A percentile compares a stretch with the other conserved stretches of the same genome.
Evolutionary conservation across 73 alveolate genomes (phyloP).

Genomic region (Tetrahymena borealis): DNA sequence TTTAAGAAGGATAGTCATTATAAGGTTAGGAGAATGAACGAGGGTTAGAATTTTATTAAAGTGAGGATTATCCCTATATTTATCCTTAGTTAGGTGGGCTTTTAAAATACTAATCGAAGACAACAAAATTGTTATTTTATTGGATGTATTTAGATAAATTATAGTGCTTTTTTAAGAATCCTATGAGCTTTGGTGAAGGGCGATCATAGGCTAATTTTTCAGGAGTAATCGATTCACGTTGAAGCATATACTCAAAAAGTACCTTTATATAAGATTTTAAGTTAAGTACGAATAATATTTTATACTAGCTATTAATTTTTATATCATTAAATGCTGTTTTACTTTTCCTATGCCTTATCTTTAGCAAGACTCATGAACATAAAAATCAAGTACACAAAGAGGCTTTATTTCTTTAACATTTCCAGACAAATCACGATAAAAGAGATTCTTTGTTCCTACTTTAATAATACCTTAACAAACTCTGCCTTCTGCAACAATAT

Average conservation of each 20-base stretch:
- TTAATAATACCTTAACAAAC: constrained; percentile 72
- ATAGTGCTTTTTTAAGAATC: constrained; percentile 85
- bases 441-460: constrained; percentile 81
- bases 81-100: too few relatives aligned
- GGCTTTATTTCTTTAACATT: constrained; percentile 76
- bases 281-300: too few relatives aligned
- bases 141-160: constrained; percentile 76
- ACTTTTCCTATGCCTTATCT: constrained; percentile 89
- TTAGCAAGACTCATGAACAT: constrained; percentile 84
- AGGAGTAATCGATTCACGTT: constrained; percentile 67
- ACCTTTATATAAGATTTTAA: background rate
- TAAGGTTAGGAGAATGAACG: background rate
- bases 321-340: too few relatives aligned
- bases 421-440: constrained; percentile 71
- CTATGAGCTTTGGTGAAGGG: constrained; percentile 81
- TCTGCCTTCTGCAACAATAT: background rate
- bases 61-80: constrained; percentile 15
- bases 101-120: constrained; percentile 74
- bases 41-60: constrained; percentile 15
- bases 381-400: constrained; percentile 90
- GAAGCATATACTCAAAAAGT: constrained; percentile 78
- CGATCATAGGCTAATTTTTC: constrained; percentile 90
- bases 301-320: too few relatives aligned
- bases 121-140: constrained; percentile 88
- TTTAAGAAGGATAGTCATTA: background rate